Evolutionary conservation across 495 filamentous ascomycete genomes (phyloP), one percentile per base, ranked within the genome.

Genomic region (Annulohypoxylon stygium): DNA sequence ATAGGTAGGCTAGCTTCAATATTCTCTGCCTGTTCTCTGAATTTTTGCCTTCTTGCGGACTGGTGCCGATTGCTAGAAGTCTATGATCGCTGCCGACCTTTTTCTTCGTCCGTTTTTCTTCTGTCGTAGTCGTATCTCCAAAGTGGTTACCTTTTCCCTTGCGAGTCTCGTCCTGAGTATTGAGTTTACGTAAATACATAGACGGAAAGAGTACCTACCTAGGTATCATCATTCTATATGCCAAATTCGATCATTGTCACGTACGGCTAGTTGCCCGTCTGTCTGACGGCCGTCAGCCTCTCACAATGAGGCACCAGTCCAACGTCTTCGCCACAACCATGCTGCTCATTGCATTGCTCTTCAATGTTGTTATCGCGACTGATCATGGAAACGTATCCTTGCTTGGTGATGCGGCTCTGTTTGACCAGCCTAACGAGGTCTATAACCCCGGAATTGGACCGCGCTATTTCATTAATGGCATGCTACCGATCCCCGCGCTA

Each of bases 361-460:
- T 64, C 23, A 41, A 51, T 37, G 25, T 23, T 26, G 39, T 41
- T 18, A 39, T 60, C 14, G 67, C 61, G 14, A 60, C 61, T 14
- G 58, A 25, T n/a, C 50, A 63, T 30, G 61, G 33, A 11, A 61
- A 55, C 37, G 53, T 71, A 8, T 62, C 47, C 20, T 51, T 25
- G 4, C n/a, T 76, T 23, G n/a, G 63, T 23, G 18, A 73, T 70
- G 76, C 45, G 30, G 65, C 61, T 9, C 39, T 70, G 16, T 69
- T 74, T 58, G 34, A 18, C 3, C 34, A 26, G 30, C n/a, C 25
- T 7, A 50, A 23, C 54, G 12, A 48, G 30, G 16, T n/a, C 8
- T 68, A 33, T 10, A 51, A 57, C 47, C 61, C 58, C 36, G 76
- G 76, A 41, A 41, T 76, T 53, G 76, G 64, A 37, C 76, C 76